Evolutionary conservation across 202 grass and related monocot species (phyloP).

Genomic region (Brachypodium distachyon): DNA sequence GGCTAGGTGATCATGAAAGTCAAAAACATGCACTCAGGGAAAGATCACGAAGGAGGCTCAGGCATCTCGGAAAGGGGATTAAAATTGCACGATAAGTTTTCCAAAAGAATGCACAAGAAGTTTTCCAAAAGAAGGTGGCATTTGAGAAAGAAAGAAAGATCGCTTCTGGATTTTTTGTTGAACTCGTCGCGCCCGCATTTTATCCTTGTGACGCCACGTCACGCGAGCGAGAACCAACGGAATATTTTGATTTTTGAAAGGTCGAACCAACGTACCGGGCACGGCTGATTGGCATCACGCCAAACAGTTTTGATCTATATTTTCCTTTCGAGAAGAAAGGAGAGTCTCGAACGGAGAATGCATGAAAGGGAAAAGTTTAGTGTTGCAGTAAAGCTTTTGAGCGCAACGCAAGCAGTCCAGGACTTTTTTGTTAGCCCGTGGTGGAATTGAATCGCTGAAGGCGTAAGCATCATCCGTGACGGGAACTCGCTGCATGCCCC

Average conservation of each 20-base stretch:
- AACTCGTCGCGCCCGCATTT: neutral
- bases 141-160: neutral
- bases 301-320: neutral
- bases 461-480: neutral
- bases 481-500: neutral
- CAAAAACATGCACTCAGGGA: neutral
- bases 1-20: no score
- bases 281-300: neutral
- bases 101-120: neutral
- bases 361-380: neutral
- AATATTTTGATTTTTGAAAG: no score
- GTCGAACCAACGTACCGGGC: neutral
- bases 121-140: slow-evolving; percentile 8
- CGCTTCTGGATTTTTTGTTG: slow-evolving; percentile 27
- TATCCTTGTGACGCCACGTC: neutral
- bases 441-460: neutral
- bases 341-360: no score
- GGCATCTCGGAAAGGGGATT: slow-evolving; percentile 13
- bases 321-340: neutral
- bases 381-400: no score
- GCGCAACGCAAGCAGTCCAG: no score
- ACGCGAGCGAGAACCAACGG: no score
- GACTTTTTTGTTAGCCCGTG: no score
- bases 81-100: slow-evolving; percentile 3
- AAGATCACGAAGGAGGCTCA: neutral